phyloP scores from a whole-genome alignment of 306 rosid genomes.

The Rosa rugosa region DNA sequence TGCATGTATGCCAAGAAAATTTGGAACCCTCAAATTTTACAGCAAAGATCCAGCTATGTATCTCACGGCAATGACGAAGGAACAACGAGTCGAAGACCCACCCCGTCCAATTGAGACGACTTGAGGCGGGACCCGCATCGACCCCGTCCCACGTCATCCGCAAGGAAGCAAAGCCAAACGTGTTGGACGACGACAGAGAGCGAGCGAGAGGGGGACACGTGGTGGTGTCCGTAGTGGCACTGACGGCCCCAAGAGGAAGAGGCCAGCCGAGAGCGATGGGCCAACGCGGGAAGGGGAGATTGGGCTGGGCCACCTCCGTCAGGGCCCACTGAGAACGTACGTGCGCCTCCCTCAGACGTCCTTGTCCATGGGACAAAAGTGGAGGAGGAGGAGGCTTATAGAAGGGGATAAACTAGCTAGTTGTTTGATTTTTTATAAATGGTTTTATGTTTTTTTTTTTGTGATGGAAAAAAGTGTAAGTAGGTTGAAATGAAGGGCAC shows the following conservation, averaged over 20 bases:
- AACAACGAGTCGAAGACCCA: not conserved
- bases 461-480: slow-evolving; percentile 15
- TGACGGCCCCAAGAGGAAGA: slow-evolving; percentile 18
- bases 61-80: not conserved
- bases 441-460: no score
- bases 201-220: slow-evolving; percentile 29
- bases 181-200: slow-evolving; percentile 10
- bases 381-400: not conserved
- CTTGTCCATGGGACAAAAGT: slow-evolving; percentile 11
- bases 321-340: slow-evolving; percentile 34
- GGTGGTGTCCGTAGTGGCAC: slow-evolving; percentile 17
- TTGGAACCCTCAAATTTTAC: not conserved
- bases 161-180: not conserved
- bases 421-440: not conserved
- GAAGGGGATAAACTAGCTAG: not conserved
- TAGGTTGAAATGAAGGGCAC: slow-evolving; percentile 9
- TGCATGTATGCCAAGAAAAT: not conserved
- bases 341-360: slow-evolving; percentile 51
- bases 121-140: not conserved
- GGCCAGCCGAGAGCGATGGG: slow-evolving; percentile 22
- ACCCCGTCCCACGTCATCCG: slow-evolving; percentile 30
- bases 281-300: slow-evolving; percentile 45
- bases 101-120: not conserved
- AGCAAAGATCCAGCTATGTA: slow-evolving; percentile 19
- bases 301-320: slow-evolving; percentile 27